Percentiles rank a stretch among this genome's conserved stretches.
phyloP scores from a whole-genome alignment of 1,284 basidiomycete genomes.

The Ceraceosorus bombacis region DNA sequence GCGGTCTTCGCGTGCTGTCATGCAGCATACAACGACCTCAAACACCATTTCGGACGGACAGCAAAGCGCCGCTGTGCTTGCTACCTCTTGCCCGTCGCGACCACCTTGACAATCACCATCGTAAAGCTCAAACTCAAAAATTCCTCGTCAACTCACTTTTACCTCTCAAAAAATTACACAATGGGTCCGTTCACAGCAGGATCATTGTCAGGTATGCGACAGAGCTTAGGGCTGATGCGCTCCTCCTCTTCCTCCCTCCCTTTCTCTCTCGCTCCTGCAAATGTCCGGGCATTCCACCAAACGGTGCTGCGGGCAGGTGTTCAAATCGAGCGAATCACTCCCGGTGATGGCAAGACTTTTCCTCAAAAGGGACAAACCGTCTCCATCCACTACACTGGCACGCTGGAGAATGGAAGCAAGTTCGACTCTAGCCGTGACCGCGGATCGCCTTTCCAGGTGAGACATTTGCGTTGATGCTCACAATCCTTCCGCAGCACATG shows the following conservation, averaged over 20 bases:
- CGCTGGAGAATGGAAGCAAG: conserved; percentile 27
- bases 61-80: no score
- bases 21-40: no score
- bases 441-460: conserved; percentile 32
- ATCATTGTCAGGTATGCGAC: no score
- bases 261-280: neutral
- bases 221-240: no score
- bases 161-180: no score
- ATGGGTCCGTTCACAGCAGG: no score
- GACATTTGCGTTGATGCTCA: neutral
- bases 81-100: no score
- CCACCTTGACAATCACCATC: no score
- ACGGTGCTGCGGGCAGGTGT: conserved; percentile 26
- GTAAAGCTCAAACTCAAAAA: no score
- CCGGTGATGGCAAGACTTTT: conserved; percentile 48
- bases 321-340: conserved; percentile 40
- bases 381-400: conserved; percentile 43
- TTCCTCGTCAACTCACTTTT: no score
- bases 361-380: conserved; percentile 38
- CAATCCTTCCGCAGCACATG: conserved; percentile 11
- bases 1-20: no score
- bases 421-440: conserved; percentile 49
- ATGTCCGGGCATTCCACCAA: conserved; percentile 9
- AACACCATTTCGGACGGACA: no score
- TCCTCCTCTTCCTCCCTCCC: conserved; percentile 5